These are phyloP conservation scores for Suillus fuscotomentosus DNA, from an alignment of 768 basidiomycete genomes.

Conservation along the genomic window DNA sequence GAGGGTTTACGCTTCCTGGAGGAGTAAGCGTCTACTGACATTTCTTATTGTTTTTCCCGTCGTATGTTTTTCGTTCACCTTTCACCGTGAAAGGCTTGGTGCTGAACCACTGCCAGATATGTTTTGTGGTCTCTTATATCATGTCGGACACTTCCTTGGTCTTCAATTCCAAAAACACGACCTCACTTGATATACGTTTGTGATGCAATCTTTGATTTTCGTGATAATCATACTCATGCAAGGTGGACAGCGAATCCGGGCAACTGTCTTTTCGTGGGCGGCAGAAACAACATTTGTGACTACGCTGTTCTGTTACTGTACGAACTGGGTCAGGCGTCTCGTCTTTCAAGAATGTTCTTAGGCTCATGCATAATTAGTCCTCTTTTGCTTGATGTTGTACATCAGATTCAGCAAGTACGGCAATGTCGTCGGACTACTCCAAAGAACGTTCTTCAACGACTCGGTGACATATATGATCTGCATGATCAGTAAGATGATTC, in stretches of 20 bases:
- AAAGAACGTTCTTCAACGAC: not conserved
- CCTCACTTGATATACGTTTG: not conserved
- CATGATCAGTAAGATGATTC: not conserved
- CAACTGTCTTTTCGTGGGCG: not conserved
- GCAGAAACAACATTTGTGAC: not conserved
- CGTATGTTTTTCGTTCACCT: not conserved
- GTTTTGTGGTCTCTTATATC: not conserved
- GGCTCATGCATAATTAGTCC: not conserved
- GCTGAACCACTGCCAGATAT: not conserved
- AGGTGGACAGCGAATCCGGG: not conserved
- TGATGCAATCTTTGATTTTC: not conserved
- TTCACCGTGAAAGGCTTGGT: no score
- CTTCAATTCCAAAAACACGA: not conserved
- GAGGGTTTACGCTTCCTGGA: not conserved
- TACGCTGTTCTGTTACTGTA: not conserved
- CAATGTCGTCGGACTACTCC: not conserved
- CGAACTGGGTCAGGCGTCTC: not conserved
- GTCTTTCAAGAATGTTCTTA: not conserved
- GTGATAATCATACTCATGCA: not conserved
- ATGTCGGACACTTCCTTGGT: not conserved
- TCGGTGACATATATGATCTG: not conserved
- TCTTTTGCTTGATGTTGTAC: not conserved
- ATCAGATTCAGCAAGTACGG: not conserved
- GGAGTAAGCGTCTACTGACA: not conserved
- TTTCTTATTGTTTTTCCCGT: not conserved